Evolutionary conservation across 495 filamentous ascomycete genomes (phyloP), one percentile per base, ranked within the genome.

Genomic region (Diplogelasinospora grovesii): DNA sequence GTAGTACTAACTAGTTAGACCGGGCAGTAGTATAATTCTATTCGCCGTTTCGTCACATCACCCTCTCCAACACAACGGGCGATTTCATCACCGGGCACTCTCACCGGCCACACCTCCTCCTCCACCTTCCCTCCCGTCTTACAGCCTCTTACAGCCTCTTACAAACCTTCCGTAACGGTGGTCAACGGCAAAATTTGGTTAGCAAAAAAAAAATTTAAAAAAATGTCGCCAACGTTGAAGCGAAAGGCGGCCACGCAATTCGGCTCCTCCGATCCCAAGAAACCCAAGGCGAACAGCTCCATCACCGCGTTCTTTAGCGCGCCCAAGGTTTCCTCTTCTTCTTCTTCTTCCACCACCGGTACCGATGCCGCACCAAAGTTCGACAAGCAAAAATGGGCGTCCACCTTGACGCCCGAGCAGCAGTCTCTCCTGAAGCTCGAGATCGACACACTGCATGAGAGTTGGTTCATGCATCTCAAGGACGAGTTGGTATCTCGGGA

Each of bases 401-500:
- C 76, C 9, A 78, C 75, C 27, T 70, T 98, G 41, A 89, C 78
- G 0, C 50, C 73, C 4, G 93, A 97, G 67, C 86, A 95, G 60
- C 85, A 79, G 53, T 72, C 80, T 13, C 66, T 97, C 19, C 70
- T 98, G 25, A 67, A 83, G 44, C 71, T 98, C 21, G 92, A 98
- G 62, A 95, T 97, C 53, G 76, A 90, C 26, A 95, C 88, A 0
- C 66, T 98, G 49, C 73, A 97, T 53, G 85, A 87, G 27, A 89
- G 79, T 63, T 98, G 92, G 92, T 70, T 98, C 33, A 78, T 77
- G 22, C 80, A 83, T 38, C 72, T 98, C 30, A 89, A 88, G 55
- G 85, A 92, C 38, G 88, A 94, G 53, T 58, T 97, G 14, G 56
- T 79, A 2, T 83, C 69, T 34, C 73, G 74, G 8, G 81, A 87